Evolutionary conservation across 2,329 filamentous ascomycete genomes (phyloP), one percentile per base, ranked within the genome.

Genomic region (Nemania abortiva): DNA sequence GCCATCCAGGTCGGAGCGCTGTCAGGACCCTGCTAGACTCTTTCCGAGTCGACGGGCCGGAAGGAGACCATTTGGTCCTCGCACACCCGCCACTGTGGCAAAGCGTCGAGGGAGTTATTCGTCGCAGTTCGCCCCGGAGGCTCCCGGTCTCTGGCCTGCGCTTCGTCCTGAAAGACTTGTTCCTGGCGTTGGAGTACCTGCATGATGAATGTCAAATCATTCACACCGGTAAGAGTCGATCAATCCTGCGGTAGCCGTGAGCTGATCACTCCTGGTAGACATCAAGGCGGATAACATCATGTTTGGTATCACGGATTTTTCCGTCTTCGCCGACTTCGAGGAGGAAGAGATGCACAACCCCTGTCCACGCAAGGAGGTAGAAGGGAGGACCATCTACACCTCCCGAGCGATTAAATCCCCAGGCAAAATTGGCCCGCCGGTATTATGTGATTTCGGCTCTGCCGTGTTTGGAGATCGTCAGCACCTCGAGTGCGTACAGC

Each of bases 11-110:
- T 20, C 55, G 15, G 11, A 13, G 9, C 7, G 5, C 18, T 11
- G 24, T 62, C 24, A 29, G 59, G 5, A n/a, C 7, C 18, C 50
- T 54, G 4, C 24, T 62, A 1, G 59, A 47, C 22, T 20, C 59
- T 6, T 62, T 62, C 37, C 3, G 11, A 47, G n/a, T 54, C 37
- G 7, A 18, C 34, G 50, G 50, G 2, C 49, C 59, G 5, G 22
- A 29, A 1, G 59, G 59, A 10, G 22, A 54, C 22, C 50, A 62
- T 29, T 15, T 45, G 18, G 22, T 27, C 49, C 59, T 62, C 4
- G 59, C n/a, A 2, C 58, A 62, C 15, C 58, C 58, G 5, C 58
- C 58, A 18, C 39, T 42, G 15, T 42, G 39, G 39, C 39, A 11
- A 42, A 42, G 39, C 13, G 15, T 42, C 39, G 39, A 42, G 39